A percentile compares a stretch with the other conserved stretches of the same genome.
phyloP scores from a whole-genome alignment of 1,139 yeast genomes.

The Suhomyces bolitotheri region DNA sequence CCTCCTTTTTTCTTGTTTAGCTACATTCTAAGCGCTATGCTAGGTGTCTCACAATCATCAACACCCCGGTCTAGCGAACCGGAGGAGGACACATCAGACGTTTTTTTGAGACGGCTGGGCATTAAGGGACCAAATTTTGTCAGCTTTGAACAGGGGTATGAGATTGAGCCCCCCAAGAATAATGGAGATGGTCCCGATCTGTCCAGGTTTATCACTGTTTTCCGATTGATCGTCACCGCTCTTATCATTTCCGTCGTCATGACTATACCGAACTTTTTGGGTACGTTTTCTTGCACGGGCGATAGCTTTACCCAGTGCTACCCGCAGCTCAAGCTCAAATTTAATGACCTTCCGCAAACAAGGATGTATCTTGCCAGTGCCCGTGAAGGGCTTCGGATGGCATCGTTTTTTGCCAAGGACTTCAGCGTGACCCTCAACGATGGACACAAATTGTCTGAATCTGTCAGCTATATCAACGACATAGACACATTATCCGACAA shows the following conservation, averaged over 20 bases:
- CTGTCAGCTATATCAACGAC: slow-evolving; percentile 22
- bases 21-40: too few species aligned
- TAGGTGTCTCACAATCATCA: too few species aligned
- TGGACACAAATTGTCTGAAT: slow-evolving; percentile 20
- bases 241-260: slow-evolving; percentile 12
- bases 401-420: slow-evolving; percentile 59
- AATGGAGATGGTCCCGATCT: too few species aligned
- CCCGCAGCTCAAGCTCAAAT: slow-evolving; percentile 47
- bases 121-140: too few species aligned
- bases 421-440: slow-evolving; percentile 33
- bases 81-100: too few species aligned
- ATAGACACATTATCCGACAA: slow-evolving; percentile 49
- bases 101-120: too few species aligned
- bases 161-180: too few species aligned
- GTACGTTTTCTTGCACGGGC: slow-evolving; percentile 16
- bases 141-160: too few species aligned
- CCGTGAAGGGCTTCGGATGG: slow-evolving; percentile 50
- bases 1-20: too few species aligned
- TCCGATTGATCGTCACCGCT: too few species aligned
- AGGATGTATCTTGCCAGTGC: slow-evolving; percentile 33
- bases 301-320: slow-evolving; percentile 28
- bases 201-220: too few species aligned
- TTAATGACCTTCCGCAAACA: slow-evolving; percentile 37
- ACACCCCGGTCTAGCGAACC: too few species aligned
- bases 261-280: slow-evolving; percentile 11